A percentile compares a stretch with the other conserved stretches of the same genome.
phyloP scores from a whole-genome alignment of 192 early-diverging fungal species.

The Coemansia asiatica region DNA sequence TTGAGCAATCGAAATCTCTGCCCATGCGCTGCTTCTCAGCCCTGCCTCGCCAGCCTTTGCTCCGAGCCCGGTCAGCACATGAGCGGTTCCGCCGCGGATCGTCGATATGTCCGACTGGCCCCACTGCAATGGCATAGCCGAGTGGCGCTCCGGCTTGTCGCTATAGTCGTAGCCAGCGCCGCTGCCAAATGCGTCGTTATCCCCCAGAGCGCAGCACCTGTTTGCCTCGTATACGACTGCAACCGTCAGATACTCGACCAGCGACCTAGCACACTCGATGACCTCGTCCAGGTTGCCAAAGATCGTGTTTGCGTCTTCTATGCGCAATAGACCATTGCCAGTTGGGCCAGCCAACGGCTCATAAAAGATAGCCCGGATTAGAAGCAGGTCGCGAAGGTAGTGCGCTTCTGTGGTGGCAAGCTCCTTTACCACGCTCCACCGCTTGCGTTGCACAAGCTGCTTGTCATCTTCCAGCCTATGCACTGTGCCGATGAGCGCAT shows the following conservation, averaged over 20 bases:
- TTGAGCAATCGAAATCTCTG: slow-evolving; percentile 47
- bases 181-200: slow-evolving; percentile 14
- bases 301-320: slow-evolving; percentile 65
- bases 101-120: slow-evolving; percentile 5
- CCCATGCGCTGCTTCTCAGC: slow-evolving; percentile 43
- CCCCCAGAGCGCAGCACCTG: slow-evolving; percentile 19
- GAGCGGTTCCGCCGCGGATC: slow-evolving; percentile 1
- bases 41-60: slow-evolving; percentile 12
- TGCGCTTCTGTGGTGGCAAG: slow-evolving; percentile 73
- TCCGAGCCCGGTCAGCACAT: slow-evolving; percentile 22
- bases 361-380: slow-evolving; percentile 71
- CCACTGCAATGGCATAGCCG: slow-evolving; percentile 30
- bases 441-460: slow-evolving; percentile 57
- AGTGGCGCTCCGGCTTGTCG: slow-evolving; percentile 27
- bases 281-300: slow-evolving; percentile 81
- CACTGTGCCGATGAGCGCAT: slow-evolving; percentile 45
- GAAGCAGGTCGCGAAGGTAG: slow-evolving; percentile 73
- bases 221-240: slow-evolving; percentile 57
- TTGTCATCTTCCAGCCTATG: slow-evolving; percentile 51
- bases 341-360: slow-evolving; percentile 54
- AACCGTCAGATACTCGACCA: slow-evolving; percentile 65
- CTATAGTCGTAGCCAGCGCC: slow-evolving; percentile 20
- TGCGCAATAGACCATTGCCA: slow-evolving; percentile 50
- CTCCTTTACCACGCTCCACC: slow-evolving; percentile 71
- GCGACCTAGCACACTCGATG: slow-evolving; percentile 63